These are phyloP conservation scores for Mycena rebaudengoi DNA, from an alignment of 768 basidiomycete genomes.

Conservation along the genomic window DNA sequence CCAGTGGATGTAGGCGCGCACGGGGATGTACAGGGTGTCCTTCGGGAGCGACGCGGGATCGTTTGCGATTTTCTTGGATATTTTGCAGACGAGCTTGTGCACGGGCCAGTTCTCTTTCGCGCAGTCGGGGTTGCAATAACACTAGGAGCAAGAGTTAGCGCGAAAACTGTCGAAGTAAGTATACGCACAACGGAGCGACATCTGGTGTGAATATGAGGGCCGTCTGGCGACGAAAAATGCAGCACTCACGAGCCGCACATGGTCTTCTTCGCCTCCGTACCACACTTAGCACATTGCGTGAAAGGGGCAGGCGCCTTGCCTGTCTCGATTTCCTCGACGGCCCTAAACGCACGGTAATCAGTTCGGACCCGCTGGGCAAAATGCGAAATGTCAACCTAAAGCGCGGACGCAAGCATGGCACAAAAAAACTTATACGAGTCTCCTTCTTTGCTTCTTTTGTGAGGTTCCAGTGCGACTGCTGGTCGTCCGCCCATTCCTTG, in stretches of 20 bases:
- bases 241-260: conserved; percentile 29
- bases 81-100: conserved; percentile 29
- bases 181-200: conserved; percentile 12
- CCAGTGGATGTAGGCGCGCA: conserved; percentile 29
- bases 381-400: conserved; percentile 1
- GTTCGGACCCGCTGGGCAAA: neutral
- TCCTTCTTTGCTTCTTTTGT: conserved; percentile 22
- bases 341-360: neutral
- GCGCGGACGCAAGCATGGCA: conserved; percentile 28
- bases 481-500: conserved; percentile 17
- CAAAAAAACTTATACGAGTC: conserved; percentile 29
- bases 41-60: conserved; percentile 19
- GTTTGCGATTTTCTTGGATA: conserved; percentile 24
- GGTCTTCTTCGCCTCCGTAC: conserved; percentile 16
- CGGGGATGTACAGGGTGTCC: conserved; percentile 28
- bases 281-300: conserved; percentile 21
- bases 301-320: conserved; percentile 11
- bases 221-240: neutral
- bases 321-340: conserved; percentile 31
- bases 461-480: conserved; percentile 33
- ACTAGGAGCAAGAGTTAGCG: neutral
- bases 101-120: conserved; percentile 24
- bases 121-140: conserved; percentile 28
- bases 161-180: neutral
- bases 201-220: neutral